These are phyloP conservation scores for Chaetothyriales sp. DNA, from an alignment of 2,329 filamentous ascomycete species.

Conservation along the genomic window DNA sequence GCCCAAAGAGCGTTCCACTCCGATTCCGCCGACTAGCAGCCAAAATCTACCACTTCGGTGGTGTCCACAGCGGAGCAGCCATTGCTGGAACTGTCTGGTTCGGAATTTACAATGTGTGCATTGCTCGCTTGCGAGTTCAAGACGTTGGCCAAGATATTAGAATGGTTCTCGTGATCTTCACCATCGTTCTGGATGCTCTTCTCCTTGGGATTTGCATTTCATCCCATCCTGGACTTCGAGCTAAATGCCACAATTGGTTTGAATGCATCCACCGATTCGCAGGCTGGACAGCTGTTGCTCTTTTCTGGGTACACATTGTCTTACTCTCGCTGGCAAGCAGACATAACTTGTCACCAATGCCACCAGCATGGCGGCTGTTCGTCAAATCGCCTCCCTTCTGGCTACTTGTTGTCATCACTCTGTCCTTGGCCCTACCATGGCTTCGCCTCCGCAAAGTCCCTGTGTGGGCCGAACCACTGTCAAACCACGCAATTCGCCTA, in stretches of 20 bases:
- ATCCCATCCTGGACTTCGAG: conserved; percentile 51
- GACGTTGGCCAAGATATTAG: not conserved
- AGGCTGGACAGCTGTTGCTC: conserved; percentile 52
- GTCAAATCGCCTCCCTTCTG: conserved; percentile 46
- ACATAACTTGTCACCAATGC: conserved; percentile 20
- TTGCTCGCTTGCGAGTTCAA: conserved; percentile 13
- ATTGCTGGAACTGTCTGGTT: conserved; percentile 38
- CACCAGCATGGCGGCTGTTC: conserved; percentile 28
- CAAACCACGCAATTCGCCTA: conserved; percentile 57
- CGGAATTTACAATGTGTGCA: conserved; percentile 24
- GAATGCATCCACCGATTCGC: conserved; percentile 59
- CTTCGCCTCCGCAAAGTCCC: conserved; percentile 52
- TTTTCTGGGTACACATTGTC: conserved; percentile 53
- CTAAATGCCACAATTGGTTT: conserved; percentile 53
- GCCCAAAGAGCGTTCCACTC: conserved; percentile 34
- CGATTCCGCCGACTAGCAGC: conserved; percentile 33
- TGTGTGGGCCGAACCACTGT: conserved; percentile 54
- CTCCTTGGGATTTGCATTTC: conserved; percentile 47
- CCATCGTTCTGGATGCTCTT: conserved; percentile 45
- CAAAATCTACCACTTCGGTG: conserved; percentile 42
- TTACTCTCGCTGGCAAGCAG: conserved; percentile 38
- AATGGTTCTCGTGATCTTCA: conserved; percentile 35
- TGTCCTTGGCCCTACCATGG: conserved; percentile 60
- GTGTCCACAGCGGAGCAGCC: conserved; percentile 40
- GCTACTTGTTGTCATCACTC: conserved; percentile 51